A percentile compares a stretch with the other conserved stretches of the same genome.
phyloP scores from a whole-genome alignment of 371 early-diverging fungal species.

The Funneliformis caledonium region DNA sequence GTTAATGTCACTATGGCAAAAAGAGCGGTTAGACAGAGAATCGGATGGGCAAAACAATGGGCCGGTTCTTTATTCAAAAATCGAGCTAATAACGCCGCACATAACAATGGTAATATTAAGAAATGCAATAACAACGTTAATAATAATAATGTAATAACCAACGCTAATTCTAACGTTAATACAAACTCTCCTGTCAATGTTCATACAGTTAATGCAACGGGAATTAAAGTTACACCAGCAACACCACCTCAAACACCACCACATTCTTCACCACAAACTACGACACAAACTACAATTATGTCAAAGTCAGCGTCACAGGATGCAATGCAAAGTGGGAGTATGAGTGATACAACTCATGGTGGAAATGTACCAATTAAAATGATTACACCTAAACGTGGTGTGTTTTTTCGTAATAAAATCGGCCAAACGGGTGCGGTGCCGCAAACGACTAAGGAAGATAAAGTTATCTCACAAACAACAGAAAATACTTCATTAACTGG shows the following conservation, averaged over 20 bases:
- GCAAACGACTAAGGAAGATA: background rate
- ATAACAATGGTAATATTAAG: conserved; percentile 38
- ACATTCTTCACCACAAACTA: no score
- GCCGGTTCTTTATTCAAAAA: conserved; percentile 51
- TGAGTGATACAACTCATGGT: conserved; percentile 39
- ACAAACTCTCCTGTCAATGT: no score
- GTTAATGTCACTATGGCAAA: conserved; percentile 60
- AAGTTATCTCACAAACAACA: background rate
- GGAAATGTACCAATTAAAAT: background rate
- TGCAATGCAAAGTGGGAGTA: conserved; percentile 39
- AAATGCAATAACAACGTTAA: conserved; percentile 25
- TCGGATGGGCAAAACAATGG: conserved; percentile 59
- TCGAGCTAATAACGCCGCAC: background rate
- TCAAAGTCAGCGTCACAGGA: conserved; percentile 8
- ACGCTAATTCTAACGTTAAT: background rate
- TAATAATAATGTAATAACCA: conserved; percentile 10
- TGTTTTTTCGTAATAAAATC: conserved; percentile 28
- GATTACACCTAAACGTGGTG: background rate
- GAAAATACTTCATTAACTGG: background rate
- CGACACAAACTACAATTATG: background rate
- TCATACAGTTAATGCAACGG: background rate
- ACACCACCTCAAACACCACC: no score
- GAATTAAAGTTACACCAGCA: background rate
- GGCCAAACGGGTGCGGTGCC: background rate
- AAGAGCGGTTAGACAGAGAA: conserved; percentile 55